Evolutionary conservation across 2,329 filamentous ascomycete species (phyloP), one percentile per base, ranked within the genome.

Genomic region (Fusarium sp.): DNA sequence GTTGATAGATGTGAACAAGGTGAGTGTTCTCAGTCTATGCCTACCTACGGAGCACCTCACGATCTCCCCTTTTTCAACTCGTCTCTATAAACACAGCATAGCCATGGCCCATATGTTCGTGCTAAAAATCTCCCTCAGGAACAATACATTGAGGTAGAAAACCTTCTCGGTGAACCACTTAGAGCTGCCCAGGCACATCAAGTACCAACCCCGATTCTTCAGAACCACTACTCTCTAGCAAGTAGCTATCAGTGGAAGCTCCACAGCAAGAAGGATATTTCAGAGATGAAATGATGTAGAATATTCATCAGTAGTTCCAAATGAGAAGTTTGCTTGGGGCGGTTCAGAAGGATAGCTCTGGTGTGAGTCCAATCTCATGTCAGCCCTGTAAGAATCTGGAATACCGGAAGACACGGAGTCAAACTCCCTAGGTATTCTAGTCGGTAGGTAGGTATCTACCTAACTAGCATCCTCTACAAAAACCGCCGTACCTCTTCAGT

Each of bases 131-230:
- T 41, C n/a, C 17, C 36, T 10, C 8, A 77, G 75, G 70, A 68
- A n/a, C 76, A 76, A 45, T 78, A 75, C 22, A 78, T 78, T 35
- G 76, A 78, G 32, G 59, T 75, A 24, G 76, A 78, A 47, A 78
- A 77, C 36, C 59, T 78, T 11, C 63, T 78, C 22, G 76, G 76
- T n/a, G 76, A 78, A 15, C 76, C 76, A 18, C 44, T 78, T 26
- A 66, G 73, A 41, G 73, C 69, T 26, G 76, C 74, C 32, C 68
- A 76, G 30, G 69, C 69, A 20, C 66, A 61, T 6, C 64, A 73
- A 35, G 45, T 76, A 36, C 48, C 73, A 42, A 73, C 66, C 22
- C 73, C 74, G 3, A 63, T 72, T 30, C 53, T 75, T 11, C 58
- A 67, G 24, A 74, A 63, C 35, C 61, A 78, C n/a, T 78, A 78